A percentile compares a stretch with the other conserved stretches of the same genome.
These are phyloP conservation scores for Pyrenophora graminea DNA, from an alignment of 2,329 filamentous ascomycete genomes.

Conservation along the genomic window DNA sequence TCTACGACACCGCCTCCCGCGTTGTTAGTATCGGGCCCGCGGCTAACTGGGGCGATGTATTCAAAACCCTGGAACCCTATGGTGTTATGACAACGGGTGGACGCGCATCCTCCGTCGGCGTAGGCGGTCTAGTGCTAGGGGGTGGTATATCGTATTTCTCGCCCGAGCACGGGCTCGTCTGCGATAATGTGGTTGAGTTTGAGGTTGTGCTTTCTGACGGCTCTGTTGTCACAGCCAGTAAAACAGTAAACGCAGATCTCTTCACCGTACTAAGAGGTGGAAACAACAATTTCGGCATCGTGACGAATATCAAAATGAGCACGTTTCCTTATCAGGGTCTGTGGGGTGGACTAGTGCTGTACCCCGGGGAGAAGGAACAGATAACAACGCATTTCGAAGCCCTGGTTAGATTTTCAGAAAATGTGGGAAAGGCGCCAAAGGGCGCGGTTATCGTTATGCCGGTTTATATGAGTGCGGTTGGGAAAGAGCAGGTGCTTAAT, in stretches of 20 bases:
- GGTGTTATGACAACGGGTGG: constrained; percentile 31
- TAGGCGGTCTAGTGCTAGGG: constrained; percentile 32
- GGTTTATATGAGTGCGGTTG: constrained; percentile 19
- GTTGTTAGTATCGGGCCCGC: constrained; percentile 30
- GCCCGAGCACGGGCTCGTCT: constrained; percentile 31
- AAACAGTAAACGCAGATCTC: constrained; percentile 31
- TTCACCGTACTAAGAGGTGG: constrained; percentile 42
- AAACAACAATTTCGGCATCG: constrained; percentile 43
- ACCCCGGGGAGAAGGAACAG: constrained; percentile 16
- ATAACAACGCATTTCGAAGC: constrained; percentile 29
- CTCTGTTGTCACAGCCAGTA: constrained; percentile 25
- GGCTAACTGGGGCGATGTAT: constrained; percentile 34
- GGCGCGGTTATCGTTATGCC: constrained; percentile 27
- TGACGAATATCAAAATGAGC: constrained; percentile 34
- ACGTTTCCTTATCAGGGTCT: constrained; percentile 29
- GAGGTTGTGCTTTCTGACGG: constrained; percentile 43
- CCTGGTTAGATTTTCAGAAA: constrained; percentile 26
- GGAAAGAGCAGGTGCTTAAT: constrained; percentile 22
- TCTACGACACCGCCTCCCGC: constrained; percentile 14
- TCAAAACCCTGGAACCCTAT: constrained; percentile 26
- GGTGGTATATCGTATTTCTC: constrained; percentile 40
- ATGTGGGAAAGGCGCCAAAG: constrained; percentile 22
- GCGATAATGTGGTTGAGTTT: constrained; percentile 40
- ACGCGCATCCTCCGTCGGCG: constrained; percentile 29
- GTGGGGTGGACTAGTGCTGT: constrained; percentile 44